Conservation (phyloP, 306 rosid species). For the Gastrolobium villosum region DNA sequence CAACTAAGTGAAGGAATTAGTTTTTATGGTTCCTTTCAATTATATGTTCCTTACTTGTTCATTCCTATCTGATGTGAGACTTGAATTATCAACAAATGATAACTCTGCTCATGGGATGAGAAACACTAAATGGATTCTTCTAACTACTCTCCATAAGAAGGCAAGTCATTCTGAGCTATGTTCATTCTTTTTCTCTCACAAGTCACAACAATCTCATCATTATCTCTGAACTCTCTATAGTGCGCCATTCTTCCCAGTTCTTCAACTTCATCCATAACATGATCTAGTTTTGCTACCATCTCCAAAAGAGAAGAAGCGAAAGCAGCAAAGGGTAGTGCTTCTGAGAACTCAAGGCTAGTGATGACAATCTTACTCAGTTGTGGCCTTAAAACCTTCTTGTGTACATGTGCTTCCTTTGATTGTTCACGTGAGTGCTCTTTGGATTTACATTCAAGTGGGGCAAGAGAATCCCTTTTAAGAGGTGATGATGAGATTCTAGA, state of each 20-base stretch:
- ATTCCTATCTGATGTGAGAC: too few species aligned
- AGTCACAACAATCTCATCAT: conserved; percentile 60
- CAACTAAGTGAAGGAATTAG: neutral
- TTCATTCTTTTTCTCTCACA: conserved; percentile 56
- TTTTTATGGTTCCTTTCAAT: too few species aligned
- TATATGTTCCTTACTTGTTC: too few species aligned
- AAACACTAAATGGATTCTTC: neutral
- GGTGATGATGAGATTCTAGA: conserved; percentile 54
- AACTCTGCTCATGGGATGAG: neutral
- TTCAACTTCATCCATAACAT: conserved; percentile 74
- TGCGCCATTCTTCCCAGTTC: conserved; percentile 73
- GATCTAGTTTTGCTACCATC: conserved; percentile 84
- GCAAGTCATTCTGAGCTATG: conserved; percentile 42
- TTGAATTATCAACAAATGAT: too few species aligned
- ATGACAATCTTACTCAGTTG: conserved; percentile 69
- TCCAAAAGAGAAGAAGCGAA: conserved; percentile 84
- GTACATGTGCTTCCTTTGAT: conserved; percentile 47
- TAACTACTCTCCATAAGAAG: conserved; percentile 61
- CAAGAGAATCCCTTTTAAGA: conserved; percentile 64
- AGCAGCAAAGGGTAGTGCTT: conserved; percentile 87
- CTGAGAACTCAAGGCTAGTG: conserved; percentile 81
- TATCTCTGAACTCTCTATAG: conserved; percentile 66
- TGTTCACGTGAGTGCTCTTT: conserved; percentile 44
- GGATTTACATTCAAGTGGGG: conserved; percentile 53
- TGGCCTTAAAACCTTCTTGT: conserved; percentile 69